Conservation (phyloP, 2,329 filamentous ascomycete species). For the Scolecobasidium constrictum region DNA sequence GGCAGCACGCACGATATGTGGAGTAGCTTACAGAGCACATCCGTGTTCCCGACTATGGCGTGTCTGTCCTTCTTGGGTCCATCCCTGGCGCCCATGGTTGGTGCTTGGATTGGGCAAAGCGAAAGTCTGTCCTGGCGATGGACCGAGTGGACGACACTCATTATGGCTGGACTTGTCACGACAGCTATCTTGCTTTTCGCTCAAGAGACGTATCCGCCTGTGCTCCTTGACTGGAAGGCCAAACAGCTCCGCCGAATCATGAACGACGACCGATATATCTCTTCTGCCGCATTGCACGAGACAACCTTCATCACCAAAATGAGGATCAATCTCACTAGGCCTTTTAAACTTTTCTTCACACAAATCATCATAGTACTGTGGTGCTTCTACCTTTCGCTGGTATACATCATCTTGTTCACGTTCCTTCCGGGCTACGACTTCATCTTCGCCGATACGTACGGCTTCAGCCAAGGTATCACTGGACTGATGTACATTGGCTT, state of each 20-base stretch:
- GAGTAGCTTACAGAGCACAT: neutral
- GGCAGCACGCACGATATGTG: slow-evolving; percentile 1
- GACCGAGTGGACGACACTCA: slow-evolving; percentile 6
- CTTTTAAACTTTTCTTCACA: slow-evolving; percentile 21
- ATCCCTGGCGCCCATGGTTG: slow-evolving; percentile 1
- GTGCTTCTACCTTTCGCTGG: slow-evolving; percentile 36
- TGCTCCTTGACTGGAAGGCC: slow-evolving; percentile 22
- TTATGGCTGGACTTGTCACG: neutral
- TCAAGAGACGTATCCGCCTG: slow-evolving; percentile 39
- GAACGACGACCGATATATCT: slow-evolving; percentile 27
- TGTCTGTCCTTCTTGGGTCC: neutral
- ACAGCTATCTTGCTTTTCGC: slow-evolving; percentile 25
- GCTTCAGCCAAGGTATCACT: slow-evolving; percentile 32
- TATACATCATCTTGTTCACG: slow-evolving; percentile 45
- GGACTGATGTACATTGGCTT: slow-evolving; percentile 39
- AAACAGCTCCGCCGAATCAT: slow-evolving; percentile 18
- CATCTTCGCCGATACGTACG: slow-evolving; percentile 41
- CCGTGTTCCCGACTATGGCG: slow-evolving; percentile 1
- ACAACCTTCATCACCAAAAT: slow-evolving; percentile 10
- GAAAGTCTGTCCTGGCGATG: slow-evolving; percentile 2
- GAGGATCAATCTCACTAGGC: slow-evolving; percentile 11
- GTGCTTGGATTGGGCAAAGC: neutral
- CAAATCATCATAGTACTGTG: slow-evolving; percentile 39
- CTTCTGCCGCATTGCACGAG: slow-evolving; percentile 15
- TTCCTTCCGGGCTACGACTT: slow-evolving; percentile 41